Conservation (phyloP, 1,139 yeast genomes). For the Candida glucosophila region DNA sequence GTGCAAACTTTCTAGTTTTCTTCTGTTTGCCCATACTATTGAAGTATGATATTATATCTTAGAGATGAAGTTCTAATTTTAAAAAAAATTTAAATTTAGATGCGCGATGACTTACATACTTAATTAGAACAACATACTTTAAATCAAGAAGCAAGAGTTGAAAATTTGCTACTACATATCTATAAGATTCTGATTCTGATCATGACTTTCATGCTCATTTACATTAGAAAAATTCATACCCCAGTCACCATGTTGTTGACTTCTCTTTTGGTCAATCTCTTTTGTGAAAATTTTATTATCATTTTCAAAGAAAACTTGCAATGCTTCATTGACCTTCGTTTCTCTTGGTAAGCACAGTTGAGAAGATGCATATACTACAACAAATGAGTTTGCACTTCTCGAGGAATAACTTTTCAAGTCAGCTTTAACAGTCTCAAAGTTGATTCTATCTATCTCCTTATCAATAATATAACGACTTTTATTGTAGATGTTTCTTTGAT, state of each 20-base stretch:
- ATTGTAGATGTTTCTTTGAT: slow-evolving; percentile 5
- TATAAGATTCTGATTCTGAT: too few relatives aligned
- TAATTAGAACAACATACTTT: too few relatives aligned
- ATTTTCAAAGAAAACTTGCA: slow-evolving; percentile 10
- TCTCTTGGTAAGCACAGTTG: slow-evolving; percentile 5
- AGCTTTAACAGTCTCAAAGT: slow-evolving; percentile 13
- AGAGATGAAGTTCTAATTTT: too few relatives aligned
- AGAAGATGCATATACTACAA: slow-evolving; percentile 14
- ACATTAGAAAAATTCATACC: too few relatives aligned
- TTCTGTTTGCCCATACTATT: slow-evolving; percentile 80
- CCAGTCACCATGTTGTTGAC: too few relatives aligned
- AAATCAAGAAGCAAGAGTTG: too few relatives aligned
- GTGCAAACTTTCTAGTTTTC: slow-evolving; percentile 95
- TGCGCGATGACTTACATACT: slow-evolving; percentile 4
- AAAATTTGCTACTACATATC: too few relatives aligned
- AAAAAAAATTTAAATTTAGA: slow-evolving; percentile 2
- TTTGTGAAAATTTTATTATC: too few relatives aligned
- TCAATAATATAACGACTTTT: slow-evolving; percentile 9
- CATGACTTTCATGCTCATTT: too few relatives aligned
- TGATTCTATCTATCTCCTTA: slow-evolving; percentile 12
- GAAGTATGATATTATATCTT: too few relatives aligned
- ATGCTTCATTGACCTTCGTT: slow-evolving; percentile 5
- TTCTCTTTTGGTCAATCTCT: too few relatives aligned
- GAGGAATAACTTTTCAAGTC: slow-evolving; percentile 10
- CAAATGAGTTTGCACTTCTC: slow-evolving; percentile 9